These are phyloP conservation scores for Apophysomyces elegans DNA, from an alignment of 371 early-diverging fungal species.

Conservation along the genomic window DNA sequence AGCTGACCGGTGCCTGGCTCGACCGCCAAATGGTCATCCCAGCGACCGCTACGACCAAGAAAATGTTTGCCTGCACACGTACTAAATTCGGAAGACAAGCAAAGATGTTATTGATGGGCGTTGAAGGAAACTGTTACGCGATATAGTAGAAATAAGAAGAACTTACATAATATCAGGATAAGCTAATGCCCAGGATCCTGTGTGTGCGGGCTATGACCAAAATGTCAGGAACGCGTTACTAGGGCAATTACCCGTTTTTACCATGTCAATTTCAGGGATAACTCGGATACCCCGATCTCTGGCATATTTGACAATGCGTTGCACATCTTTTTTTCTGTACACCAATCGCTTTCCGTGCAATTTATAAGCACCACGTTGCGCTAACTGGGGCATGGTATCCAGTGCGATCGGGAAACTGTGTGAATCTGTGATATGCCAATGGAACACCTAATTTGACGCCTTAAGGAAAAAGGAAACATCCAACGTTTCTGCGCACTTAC, in stretches of 20 bases:
- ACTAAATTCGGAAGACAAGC: conserved; percentile 10
- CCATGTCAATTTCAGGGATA: conserved; percentile 81
- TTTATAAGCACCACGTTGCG: conserved; percentile 54
- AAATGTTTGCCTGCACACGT: conserved; percentile 46
- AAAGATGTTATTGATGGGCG: too few species aligned
- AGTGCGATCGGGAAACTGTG: conserved; percentile 69
- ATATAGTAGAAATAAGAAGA: not conserved
- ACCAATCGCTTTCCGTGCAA: conserved; percentile 47
- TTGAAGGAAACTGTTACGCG: too few species aligned
- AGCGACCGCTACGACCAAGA: conserved; percentile 45
- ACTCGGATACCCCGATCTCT: conserved; percentile 56
- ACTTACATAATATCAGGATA: conserved; percentile 49
- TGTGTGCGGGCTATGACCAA: conserved; percentile 70
- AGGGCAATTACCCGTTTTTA: conserved; percentile 34
- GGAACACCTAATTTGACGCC: conserved; percentile 52
- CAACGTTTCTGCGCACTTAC: conserved; percentile 23
- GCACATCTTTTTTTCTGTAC: conserved; percentile 68
- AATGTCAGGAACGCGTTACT: not conserved
- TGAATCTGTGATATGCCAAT: conserved; percentile 81
- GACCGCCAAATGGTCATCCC: conserved; percentile 60
- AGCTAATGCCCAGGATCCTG: conserved; percentile 53
- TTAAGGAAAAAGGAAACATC: not conserved
- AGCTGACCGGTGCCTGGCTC: conserved; percentile 79
- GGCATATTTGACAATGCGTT: conserved; percentile 66
- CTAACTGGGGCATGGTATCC: conserved; percentile 52